Percentiles rank a stretch among this genome's conserved stretches.
These are phyloP conservation scores for Fusarium burgessii DNA, from an alignment of 2,329 filamentous ascomycete genomes.

Conservation along the genomic window DNA sequence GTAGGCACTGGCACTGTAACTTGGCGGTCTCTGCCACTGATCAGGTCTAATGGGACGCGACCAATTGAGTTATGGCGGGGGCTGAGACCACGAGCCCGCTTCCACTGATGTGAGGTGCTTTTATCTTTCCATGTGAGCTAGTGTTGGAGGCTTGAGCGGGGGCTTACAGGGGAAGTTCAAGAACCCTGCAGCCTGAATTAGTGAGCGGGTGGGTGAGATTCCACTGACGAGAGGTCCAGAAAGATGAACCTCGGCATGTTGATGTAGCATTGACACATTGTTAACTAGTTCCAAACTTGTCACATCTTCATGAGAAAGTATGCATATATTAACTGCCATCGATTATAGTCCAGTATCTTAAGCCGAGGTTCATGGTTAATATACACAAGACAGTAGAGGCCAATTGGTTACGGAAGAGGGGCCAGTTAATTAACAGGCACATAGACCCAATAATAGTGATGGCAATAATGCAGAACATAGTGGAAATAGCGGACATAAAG, in stretches of 20 bases:
- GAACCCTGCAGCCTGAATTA: background rate
- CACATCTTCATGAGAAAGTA: constrained; percentile 3
- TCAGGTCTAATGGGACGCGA: background rate
- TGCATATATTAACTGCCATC: background rate
- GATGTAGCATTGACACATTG: background rate
- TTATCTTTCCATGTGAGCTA: background rate
- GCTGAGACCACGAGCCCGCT: background rate
- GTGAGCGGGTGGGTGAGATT: constrained; percentile 3
- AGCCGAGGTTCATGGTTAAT: constrained; percentile 16
- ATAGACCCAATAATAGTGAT: background rate
- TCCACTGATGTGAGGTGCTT: constrained; percentile 2
- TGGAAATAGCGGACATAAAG: background rate
- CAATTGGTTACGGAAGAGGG: background rate
- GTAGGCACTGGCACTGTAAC: background rate
- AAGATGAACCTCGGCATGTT: constrained; percentile 22
- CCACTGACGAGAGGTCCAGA: background rate
- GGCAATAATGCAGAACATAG: background rate
- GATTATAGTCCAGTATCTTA: background rate
- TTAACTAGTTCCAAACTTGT: constrained; percentile 1
- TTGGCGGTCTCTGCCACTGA: constrained; percentile 1
- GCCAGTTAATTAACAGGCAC: background rate
- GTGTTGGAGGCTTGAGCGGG: background rate
- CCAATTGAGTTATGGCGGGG: background rate
- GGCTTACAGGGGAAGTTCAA: background rate
- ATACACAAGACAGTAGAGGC: constrained; percentile 10